Evolutionary conservation across 192 early-diverging fungal species (phyloP).

Genomic region (Mortierella claussenii): DNA sequence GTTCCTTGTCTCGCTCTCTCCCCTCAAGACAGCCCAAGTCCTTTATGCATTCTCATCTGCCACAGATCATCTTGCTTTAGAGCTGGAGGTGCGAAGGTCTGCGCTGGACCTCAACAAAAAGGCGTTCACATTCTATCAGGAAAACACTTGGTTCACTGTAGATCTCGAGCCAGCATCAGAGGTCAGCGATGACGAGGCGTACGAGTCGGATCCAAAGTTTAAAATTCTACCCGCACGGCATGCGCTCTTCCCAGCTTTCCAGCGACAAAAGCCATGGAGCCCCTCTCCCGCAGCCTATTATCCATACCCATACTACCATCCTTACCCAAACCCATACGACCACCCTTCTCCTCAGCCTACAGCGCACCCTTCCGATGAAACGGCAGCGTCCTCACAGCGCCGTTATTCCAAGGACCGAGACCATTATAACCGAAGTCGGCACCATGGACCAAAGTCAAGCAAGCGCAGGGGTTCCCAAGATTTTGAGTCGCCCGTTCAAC

Average conservation of each 20-base stretch:
- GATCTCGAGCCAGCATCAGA: slow-evolving; percentile 30
- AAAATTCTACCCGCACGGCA: slow-evolving; percentile 40
- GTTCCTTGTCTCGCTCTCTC: slow-evolving; percentile 45
- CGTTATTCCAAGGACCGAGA: slow-evolving; percentile 21
- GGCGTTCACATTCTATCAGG: slow-evolving; percentile 48
- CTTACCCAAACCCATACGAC: slow-evolving; percentile 7
- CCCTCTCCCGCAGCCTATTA: slow-evolving; percentile 1
- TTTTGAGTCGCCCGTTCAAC: slow-evolving; percentile 9
- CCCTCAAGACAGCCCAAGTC: slow-evolving; percentile 47
- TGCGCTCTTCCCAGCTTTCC: slow-evolving; percentile 36
- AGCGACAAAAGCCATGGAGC: slow-evolving; percentile 10
- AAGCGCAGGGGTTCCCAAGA: slow-evolving; percentile 36
- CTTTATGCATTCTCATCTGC: slow-evolving; percentile 47
- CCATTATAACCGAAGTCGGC: slow-evolving; percentile 4
- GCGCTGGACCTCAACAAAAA: slow-evolving; percentile 41
- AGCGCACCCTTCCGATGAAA: not conserved
- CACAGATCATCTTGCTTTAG: slow-evolving; percentile 38
- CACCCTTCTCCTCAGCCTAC: not conserved
- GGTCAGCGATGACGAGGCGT: slow-evolving; percentile 19
- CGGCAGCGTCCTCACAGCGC: not conserved
- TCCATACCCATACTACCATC: slow-evolving; percentile 25
- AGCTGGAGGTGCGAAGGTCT: slow-evolving; percentile 36
- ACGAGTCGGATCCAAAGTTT: slow-evolving; percentile 28
- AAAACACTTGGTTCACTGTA: slow-evolving; percentile 52
- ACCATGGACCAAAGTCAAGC: slow-evolving; percentile 23